Evolutionary conservation across 2,329 filamentous ascomycete species (phyloP), one percentile per base, ranked within the genome.

Genomic region (Colletotrichum plurivorum): DNA sequence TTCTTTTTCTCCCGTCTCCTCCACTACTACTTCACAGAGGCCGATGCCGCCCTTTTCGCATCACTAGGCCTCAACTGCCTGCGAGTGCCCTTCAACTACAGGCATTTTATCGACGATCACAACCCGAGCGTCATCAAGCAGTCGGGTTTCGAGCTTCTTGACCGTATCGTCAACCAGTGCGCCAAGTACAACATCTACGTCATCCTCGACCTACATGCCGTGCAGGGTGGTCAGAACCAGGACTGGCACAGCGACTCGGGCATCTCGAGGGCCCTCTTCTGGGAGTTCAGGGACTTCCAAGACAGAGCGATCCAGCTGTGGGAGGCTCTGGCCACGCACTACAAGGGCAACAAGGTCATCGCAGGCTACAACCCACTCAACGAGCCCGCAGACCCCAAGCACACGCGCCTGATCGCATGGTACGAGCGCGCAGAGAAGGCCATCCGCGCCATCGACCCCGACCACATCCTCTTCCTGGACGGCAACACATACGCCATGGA

Each of bases 71-170:
- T 90, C 18, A 90, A 90, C 75, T 90, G 86, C 73, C 80, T 90
- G 7, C 83, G 89, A 0, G 77, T 91, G 4, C 88, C 88, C 0
- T 89, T 91, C 76, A 90, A 90, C 74, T 89, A 90, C 73, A 83
- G 85, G 0, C 85, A 88, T 69, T 87, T 88, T 41, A 84, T 86
- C 66, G 84, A 88, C 69, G 83, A 86, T 57, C 79, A 83, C 76
- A 84, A 86, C 67, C 85, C 85, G 0, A 74, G 80, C 12, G 82
- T 84, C 0, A 74, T 87, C 9, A 87, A 86, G 71, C 71, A 80
- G 16, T 76, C 78, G 6, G 86, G 85, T 0, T 87, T 88, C 70
- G 82, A 83, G 66, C 81, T 82, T 46, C 73, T 88, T 2, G 85
- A 88, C 71, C 78, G 83, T 13, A 79, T 86, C 2, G 78, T 88